These are phyloP conservation scores for Infundibulicybe gibba DNA, from an alignment of 768 basidiomycete species.

Conservation along the genomic window DNA sequence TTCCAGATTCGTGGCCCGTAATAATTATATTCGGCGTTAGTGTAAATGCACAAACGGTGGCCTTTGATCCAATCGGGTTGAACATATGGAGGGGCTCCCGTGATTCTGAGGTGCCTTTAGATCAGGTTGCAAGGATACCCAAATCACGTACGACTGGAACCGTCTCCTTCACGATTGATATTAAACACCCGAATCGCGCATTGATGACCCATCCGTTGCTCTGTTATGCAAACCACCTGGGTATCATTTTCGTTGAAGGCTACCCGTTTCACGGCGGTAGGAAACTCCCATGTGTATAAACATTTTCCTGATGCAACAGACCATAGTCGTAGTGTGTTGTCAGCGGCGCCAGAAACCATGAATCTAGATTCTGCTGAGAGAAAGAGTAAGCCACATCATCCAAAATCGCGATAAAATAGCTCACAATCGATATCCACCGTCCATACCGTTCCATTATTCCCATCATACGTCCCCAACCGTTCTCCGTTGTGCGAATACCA, in stretches of 20 bases:
- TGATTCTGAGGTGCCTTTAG: conserved; percentile 49
- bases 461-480: conserved; percentile 93
- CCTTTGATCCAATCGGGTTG: conserved; percentile 89
- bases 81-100: conserved; percentile 75
- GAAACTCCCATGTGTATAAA: conserved; percentile 95
- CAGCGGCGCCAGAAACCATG: conserved; percentile 89
- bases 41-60: conserved; percentile 94
- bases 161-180: conserved; percentile 81
- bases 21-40: conserved; percentile 74
- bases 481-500: conserved; percentile 99
- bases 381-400: neutral
- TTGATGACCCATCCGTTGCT: conserved; percentile 93
- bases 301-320: conserved; percentile 86
- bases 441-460: conserved; percentile 96
- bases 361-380: conserved; percentile 71
- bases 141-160: conserved; percentile 66
- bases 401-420: conserved; percentile 22
- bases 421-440: conserved; percentile 93
- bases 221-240: conserved; percentile 88
- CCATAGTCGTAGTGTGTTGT: conserved; percentile 93
- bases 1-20: conserved; percentile 96
- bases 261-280: conserved; percentile 95
- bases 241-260: conserved; percentile 85
- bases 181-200: conserved; percentile 89
- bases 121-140: neutral